phyloP scores from a whole-genome alignment of 2,329 filamentous ascomycete genomes.

The Blumeria hordei region DNA sequence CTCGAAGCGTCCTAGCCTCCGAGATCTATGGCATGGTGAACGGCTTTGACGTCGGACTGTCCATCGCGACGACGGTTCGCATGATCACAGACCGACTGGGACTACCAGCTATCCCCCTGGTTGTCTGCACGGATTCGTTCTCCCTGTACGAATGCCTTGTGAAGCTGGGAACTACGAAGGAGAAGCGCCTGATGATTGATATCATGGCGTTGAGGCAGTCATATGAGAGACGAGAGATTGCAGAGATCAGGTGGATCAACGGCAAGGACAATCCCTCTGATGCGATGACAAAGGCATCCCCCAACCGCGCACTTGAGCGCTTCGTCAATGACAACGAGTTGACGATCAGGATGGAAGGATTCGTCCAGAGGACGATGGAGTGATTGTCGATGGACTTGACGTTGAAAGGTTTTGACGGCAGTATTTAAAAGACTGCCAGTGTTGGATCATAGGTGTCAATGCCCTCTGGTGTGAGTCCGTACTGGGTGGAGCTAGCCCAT shows the following conservation, averaged over 20 bases:
- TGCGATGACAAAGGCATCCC: too few relatives aligned
- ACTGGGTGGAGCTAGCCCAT: too few relatives aligned
- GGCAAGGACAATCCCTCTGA: not conserved
- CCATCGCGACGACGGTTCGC: not conserved
- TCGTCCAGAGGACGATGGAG: too few relatives aligned
- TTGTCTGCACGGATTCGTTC: not conserved
- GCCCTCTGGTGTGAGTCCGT: too few relatives aligned
- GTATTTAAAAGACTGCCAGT: too few relatives aligned
- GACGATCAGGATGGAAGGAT: too few relatives aligned
- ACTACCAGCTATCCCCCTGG: not conserved
- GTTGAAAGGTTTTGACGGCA: too few relatives aligned
- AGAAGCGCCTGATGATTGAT: not conserved
- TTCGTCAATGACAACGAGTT: too few relatives aligned
- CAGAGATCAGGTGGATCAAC: not conserved
- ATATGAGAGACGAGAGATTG: not conserved
- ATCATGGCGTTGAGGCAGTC: not conserved
- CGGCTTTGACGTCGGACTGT: slow-evolving; percentile 2
- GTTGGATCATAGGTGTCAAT: too few relatives aligned
- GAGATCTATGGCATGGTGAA: slow-evolving; percentile 4
- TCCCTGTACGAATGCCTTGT: not conserved
- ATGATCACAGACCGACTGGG: not conserved
- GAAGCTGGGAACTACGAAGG: not conserved
- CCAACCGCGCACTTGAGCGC: too few relatives aligned
- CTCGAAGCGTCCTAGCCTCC: slow-evolving; percentile 1
- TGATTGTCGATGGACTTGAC: too few relatives aligned